Evolutionary conservation across 2,329 filamentous ascomycete genomes (phyloP), one percentile per base, ranked within the genome.

Genomic region (Orbilia brochopaga): DNA sequence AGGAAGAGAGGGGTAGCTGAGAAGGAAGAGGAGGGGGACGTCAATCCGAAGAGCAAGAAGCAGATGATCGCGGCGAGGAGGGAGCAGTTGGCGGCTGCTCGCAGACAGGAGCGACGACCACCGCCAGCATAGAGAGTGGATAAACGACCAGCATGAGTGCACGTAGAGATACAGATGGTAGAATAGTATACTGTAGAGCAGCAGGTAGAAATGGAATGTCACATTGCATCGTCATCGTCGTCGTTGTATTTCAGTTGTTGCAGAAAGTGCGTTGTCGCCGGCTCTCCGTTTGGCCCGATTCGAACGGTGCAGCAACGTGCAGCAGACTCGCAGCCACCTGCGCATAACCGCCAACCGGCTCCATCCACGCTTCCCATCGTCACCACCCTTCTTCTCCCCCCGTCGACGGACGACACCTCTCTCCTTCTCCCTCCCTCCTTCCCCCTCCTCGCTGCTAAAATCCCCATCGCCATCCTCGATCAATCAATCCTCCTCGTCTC

Each of bases 221-320:
- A 27, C 46, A 4, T n/a, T n/a, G n/a, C n/a, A n/a, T n/a, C n/a
- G n/a, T n/a, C n/a, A n/a, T n/a, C n/a, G n/a, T n/a, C n/a, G n/a
- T n/a, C n/a, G n/a, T n/a, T n/a, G n/a, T n/a, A n/a, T n/a, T n/a
- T 51, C 2, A 51, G 4, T 46, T 67, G 66, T 70, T 70, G 66
- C 42, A 70, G 51, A 59, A 64, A 51, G 37, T 56, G 66, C 37
- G 66, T 70, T 70, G 66, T 54, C 27, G 40, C n/a, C n/a, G n/a
- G n/a, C n/a, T n/a, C n/a, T n/a, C n/a, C n/a, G n/a, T n/a, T n/a
- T n/a, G n/a, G n/a, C n/a, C n/a, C n/a, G n/a, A n/a, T n/a, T n/a
- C n/a, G n/a, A 40, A 15, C 8, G 21, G 48, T 24, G 17, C 30
- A 32, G 44, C 57, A 27, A 55, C 56, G 30, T 62, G 27, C 27